A percentile compares a stretch with the other conserved stretches of the same genome.
These are phyloP conservation scores for Alopecurus myosuroides DNA, from an alignment of 176 grass and related monocot species.

Conservation along the genomic window DNA sequence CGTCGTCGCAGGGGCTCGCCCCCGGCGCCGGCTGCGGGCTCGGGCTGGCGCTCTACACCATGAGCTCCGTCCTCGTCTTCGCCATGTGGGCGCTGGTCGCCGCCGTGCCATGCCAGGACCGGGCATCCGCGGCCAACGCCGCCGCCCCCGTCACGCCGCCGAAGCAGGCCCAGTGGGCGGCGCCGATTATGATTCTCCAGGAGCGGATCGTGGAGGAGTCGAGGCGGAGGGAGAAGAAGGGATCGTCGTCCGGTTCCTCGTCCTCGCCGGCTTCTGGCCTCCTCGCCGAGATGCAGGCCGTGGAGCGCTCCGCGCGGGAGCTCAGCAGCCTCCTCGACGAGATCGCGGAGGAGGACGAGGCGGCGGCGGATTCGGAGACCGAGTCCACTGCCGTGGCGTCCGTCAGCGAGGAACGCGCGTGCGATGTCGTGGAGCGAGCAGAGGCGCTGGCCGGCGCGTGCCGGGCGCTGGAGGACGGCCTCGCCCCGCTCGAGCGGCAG, in stretches of 20 bases:
- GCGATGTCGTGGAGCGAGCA: slow-evolving; percentile 41
- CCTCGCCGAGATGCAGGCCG: slow-evolving; percentile 67
- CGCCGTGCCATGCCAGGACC: slow-evolving; percentile 65
- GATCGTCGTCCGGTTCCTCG: slow-evolving; percentile 11
- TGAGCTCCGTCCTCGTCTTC: slow-evolving; percentile 83
- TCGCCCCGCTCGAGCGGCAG: slow-evolving; percentile 68
- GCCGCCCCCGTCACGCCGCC: slow-evolving; percentile 34
- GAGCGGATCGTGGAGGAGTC: slow-evolving; percentile 66
- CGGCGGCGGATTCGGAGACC: background rate
- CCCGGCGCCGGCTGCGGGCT: slow-evolving; percentile 37
- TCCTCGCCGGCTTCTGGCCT: slow-evolving; percentile 24
- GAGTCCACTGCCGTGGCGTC: background rate
- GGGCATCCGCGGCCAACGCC: background rate
- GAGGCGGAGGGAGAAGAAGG: slow-evolving; percentile 49
- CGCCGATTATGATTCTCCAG: slow-evolving; percentile 56
- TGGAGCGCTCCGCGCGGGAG: slow-evolving; percentile 51
- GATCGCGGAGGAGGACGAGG: slow-evolving; percentile 32
- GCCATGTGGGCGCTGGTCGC: slow-evolving; percentile 70
- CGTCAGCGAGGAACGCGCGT: slow-evolving; percentile 19
- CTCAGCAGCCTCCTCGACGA: slow-evolving; percentile 59
- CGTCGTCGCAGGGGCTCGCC: background rate
- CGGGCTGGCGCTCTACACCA: slow-evolving; percentile 76
- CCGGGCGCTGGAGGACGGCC: slow-evolving; percentile 57
- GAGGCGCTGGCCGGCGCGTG: slow-evolving; percentile 59
- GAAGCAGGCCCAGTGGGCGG: slow-evolving; percentile 68